Evolutionary conservation across 495 filamentous ascomycete genomes (phyloP), one percentile per base, ranked within the genome.

Genomic region (Penicillium tannophilum): DNA sequence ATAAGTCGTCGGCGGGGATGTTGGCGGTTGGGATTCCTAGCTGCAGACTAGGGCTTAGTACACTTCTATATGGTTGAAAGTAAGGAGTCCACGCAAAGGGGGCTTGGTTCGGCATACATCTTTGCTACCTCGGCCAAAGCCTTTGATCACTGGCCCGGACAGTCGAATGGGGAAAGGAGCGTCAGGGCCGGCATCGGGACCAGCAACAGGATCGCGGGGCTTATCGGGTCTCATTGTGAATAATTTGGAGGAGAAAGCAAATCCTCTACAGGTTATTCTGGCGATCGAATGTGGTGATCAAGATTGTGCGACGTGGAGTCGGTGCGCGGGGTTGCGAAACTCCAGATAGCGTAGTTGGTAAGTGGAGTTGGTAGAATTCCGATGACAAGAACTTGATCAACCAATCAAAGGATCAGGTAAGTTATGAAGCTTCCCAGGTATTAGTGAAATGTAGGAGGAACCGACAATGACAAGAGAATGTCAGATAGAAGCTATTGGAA

Each of bases 1-100:
- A 85, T 36, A 90, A 74, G 9, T 85, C 86, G 54, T 88, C 86
- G 55, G 96, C 80, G 42, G 94, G 92, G 61, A 98, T 93, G 77
- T 98, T 98, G 65, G 94, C 94, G 0, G 94, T 98, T 3, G 94
- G 94, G 73, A 98, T 97, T 55, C 93, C 92, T 57, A 98, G 87
- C 82, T 92, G 39, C 23, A 33, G 19, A 87, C 82, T 91, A 46
- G 9, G 19, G 19, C 17, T 48, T 11, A 50, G 55, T 60, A 54
- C 36, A 17, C 31, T 17, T 49, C 16, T 6, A n/a, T 7, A 16
- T 17, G 14, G n/a, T 6, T 2, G 1, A 41, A 17, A 17, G 14
- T 5, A 17, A 17, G 17, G 14, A 36, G 52, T 43, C 20, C 16
- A 19, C 23, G 43, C 24, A 52, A 31, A 7, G 24, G 12, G 23